Evolutionary conservation across 2,329 filamentous ascomycete species (phyloP), one percentile per base, ranked within the genome.

Genomic region (Emmonsiellopsis sp.): DNA sequence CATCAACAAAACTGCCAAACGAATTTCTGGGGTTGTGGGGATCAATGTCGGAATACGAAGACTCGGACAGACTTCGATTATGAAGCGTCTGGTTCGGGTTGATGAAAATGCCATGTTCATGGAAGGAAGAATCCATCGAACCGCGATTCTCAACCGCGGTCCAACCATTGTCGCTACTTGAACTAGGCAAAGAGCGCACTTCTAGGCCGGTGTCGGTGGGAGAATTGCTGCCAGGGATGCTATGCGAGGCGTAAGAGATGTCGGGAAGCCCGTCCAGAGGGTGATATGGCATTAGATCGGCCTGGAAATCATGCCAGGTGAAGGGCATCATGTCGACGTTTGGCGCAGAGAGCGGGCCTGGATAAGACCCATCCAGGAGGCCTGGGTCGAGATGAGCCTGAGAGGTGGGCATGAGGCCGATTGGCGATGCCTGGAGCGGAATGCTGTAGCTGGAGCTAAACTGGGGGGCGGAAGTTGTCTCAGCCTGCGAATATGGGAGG

Each of bases 21-120:
- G 73, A 88, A 67, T 76, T 86, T 66, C 65, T 85, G 75, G 70
- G 68, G 17, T 68, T 79, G 76, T 68, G 82, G 70, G 61, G 73
- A 57, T 80, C 78, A 4, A 84, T 82, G 36, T 91, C 86, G 1
- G 87, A 84, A 60, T 84, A 81, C 1, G 87, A 93, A 2, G 89
- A 93, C 63, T 94, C 88, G 3, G 91, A 95, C 62, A 86, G 84
- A 52, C 86, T 91, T 61, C 91, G 83, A 64, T 95, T 80, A 73
- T 96, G 92, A 50, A 97, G 76, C 1, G 90, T 94, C 72, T 95
- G 87, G 57, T 86, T 83, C 2, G 92, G 92, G 71, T 96, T 95
- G 77, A 95, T 94, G 64, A 95, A 91, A 60, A 87, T 84, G 11
- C 74, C 74, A 55, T 72, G 74, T 42, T 84, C 76, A 45, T 79